phyloP scores from a whole-genome alignment of 345 rosid genomes.

The Pseudoturritis turrita region DNA sequence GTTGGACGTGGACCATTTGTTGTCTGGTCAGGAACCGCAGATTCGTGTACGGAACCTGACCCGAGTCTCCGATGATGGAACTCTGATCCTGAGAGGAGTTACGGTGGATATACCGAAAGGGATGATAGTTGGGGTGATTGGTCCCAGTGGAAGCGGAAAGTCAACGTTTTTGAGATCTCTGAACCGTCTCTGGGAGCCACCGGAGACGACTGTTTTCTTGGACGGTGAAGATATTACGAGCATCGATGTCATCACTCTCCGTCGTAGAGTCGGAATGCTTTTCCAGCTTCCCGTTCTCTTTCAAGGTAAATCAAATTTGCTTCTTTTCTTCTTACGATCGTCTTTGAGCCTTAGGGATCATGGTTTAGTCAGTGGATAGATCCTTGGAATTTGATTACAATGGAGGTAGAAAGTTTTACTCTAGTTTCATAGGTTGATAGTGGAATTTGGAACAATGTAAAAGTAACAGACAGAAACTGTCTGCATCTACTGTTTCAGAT shows the following conservation, averaged over 20 bases:
- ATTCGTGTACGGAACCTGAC: slow-evolving; percentile 48
- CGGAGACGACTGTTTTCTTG: slow-evolving; percentile 52
- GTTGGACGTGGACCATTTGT: slow-evolving; percentile 18
- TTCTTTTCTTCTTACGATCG: too few relatives aligned
- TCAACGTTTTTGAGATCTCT: slow-evolving; percentile 76
- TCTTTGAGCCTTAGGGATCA: too few relatives aligned
- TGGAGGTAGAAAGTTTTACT: not conserved
- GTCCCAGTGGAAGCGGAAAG: slow-evolving; percentile 96
- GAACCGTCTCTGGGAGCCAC: slow-evolving; percentile 92
- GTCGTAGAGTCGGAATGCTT: slow-evolving; percentile 92
- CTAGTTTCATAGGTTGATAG: not conserved
- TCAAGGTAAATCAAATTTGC: slow-evolving; percentile 43
- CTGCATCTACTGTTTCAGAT: too few relatives aligned
- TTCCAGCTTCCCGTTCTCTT: slow-evolving; percentile 90
- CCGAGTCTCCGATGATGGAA: slow-evolving; percentile 45
- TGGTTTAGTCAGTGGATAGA: not conserved
- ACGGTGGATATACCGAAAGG: slow-evolving; percentile 56
- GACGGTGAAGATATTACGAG: slow-evolving; percentile 60
- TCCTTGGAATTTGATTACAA: not conserved
- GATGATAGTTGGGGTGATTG: slow-evolving; percentile 71
- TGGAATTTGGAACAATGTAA: not conserved
- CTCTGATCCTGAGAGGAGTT: slow-evolving; percentile 47
- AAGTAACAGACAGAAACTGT: too few relatives aligned
- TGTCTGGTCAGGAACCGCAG: slow-evolving; percentile 26
- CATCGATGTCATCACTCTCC: slow-evolving; percentile 66